Evolutionary conservation across 805 yeast genomes (phyloP).

Genomic region (Sporopachydermia quercuum): DNA sequence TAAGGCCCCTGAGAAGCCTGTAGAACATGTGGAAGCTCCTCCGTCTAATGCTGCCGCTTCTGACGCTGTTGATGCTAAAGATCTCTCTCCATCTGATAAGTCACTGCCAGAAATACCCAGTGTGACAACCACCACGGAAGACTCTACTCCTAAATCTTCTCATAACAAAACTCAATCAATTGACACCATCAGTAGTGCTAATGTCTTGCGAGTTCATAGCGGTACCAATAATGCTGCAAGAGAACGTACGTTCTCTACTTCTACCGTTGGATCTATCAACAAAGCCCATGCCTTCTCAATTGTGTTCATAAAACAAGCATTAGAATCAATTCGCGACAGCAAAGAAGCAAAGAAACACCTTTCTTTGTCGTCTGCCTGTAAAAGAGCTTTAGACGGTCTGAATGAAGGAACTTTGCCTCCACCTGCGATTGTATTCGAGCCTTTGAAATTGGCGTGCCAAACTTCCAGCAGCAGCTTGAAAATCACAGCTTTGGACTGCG

Average conservation of each 20-base stretch:
- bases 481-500: constrained; percentile 64
- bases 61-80: not conserved
- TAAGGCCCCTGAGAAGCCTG: not conserved
- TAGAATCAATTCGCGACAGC: constrained; percentile 38
- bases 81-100: not conserved
- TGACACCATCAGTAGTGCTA: not conserved
- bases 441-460: constrained; percentile 64
- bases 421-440: constrained; percentile 52
- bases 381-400: constrained; percentile 19
- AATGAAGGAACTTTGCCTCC: constrained; percentile 22
- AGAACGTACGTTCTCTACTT: not conserved
- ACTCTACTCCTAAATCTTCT: not conserved
- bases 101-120: too few species aligned
- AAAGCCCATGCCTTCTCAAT: constrained; percentile 16
- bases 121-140: not conserved
- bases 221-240: not conserved
- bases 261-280: not conserved
- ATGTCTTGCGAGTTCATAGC: not conserved
- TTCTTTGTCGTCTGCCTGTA: constrained; percentile 20
- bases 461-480: constrained; percentile 49
- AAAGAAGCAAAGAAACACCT: constrained; percentile 44
- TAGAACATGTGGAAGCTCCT: not conserved
- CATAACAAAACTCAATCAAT: constrained; percentile 1
- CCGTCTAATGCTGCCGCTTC: not conserved
- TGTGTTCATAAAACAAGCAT: constrained; percentile 38